Percentiles rank a stretch among this genome's conserved stretches.
phyloP scores from a whole-genome alignment of 75 land plant genomes.

The Sequoia sempervirens region DNA sequence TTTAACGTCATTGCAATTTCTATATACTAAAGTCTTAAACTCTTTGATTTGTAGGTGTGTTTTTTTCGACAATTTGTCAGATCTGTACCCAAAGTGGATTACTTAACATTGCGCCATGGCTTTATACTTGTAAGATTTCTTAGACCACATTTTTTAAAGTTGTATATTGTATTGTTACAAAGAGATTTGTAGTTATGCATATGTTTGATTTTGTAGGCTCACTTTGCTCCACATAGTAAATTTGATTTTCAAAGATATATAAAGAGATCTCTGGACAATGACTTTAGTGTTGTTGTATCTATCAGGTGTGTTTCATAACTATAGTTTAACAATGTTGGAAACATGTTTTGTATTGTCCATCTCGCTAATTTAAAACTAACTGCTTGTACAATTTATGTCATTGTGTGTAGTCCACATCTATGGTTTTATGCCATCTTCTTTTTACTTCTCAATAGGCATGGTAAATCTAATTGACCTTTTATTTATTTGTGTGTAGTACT shows the following conservation, averaged over 20 bases:
- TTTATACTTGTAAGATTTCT: conserved; percentile 58
- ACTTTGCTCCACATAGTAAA: background rate
- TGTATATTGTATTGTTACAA: no score
- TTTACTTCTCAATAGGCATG: conserved; percentile 60
- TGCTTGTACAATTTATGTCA: background rate
- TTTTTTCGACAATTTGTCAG: conserved; percentile 76
- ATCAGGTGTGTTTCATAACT: conserved; percentile 32
- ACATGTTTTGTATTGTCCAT: no score
- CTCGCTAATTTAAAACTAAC: background rate
- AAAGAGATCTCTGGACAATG: conserved; percentile 54
- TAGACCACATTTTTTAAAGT: background rate
- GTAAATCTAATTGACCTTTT: conserved; percentile 10
- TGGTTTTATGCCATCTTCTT: conserved; percentile 60
- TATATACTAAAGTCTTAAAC: no score
- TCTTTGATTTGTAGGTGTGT: conserved; percentile 46
- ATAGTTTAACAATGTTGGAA: background rate
- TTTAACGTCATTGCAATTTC: no score
- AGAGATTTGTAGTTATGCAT: no score
- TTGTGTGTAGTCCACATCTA: conserved; percentile 47
- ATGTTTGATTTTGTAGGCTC: no score
- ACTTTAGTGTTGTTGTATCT: conserved; percentile 63
- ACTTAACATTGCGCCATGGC: conserved; percentile 75
- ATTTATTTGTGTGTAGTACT: background rate
- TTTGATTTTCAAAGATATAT: conserved; percentile 64
- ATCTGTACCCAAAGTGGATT: conserved; percentile 71